A percentile compares a stretch with the other conserved stretches of the same genome.
phyloP scores from a whole-genome alignment of 2,329 filamentous ascomycete species.

The Claviceps paspali region DNA sequence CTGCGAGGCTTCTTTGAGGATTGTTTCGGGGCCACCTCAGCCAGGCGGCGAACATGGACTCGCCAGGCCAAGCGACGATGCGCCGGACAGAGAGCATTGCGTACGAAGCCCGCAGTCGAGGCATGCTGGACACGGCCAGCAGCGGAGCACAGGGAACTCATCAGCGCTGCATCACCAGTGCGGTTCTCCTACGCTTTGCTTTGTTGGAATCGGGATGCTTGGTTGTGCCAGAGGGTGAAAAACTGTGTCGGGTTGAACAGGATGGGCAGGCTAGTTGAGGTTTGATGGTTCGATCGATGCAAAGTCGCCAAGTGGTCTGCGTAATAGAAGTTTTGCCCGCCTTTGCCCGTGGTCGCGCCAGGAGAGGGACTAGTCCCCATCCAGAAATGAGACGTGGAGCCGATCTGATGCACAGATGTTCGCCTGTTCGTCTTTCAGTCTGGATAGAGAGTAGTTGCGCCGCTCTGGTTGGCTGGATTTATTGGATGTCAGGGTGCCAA shows the following conservation, averaged over 20 bases:
- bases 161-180: conserved; percentile 13
- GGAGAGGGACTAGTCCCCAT: not conserved
- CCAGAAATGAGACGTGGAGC: not conserved
- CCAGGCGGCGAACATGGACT: conserved; percentile 29
- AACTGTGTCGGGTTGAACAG: not conserved
- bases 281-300: too few species aligned
- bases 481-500: too few species aligned
- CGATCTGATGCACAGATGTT: not conserved
- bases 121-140: conserved; percentile 24
- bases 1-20: conserved; percentile 11
- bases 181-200: conserved; percentile 7
- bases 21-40: conserved; percentile 16
- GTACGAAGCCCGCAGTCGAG: conserved; percentile 31
- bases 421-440: too few species aligned
- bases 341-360: not conserved
- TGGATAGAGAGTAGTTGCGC: too few species aligned
- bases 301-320: not conserved
- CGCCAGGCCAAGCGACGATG: conserved; percentile 21
- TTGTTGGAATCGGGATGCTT: not conserved
- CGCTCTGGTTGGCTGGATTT: too few species aligned
- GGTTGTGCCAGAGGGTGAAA: not conserved
- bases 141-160: conserved; percentile 17
- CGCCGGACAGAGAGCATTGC: conserved; percentile 33
- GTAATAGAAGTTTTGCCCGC: not conserved
- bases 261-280: not conserved